These are phyloP conservation scores for Amphichorda felina DNA, from an alignment of 2,329 filamentous ascomycete genomes.

Conservation along the genomic window DNA sequence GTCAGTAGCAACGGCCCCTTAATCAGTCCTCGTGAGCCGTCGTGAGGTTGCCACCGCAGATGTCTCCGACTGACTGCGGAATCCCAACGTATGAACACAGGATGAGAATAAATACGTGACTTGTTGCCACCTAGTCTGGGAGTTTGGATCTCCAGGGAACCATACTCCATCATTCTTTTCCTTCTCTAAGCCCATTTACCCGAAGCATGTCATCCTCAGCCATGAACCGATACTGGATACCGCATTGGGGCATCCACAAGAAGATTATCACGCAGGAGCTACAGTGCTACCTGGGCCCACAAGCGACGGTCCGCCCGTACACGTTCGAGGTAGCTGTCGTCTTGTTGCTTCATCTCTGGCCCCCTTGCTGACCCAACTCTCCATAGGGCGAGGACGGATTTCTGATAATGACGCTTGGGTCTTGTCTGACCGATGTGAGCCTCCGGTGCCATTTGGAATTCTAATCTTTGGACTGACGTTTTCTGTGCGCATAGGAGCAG, in stretches of 20 bases:
- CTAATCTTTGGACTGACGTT: neutral
- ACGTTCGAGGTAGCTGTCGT: constrained; percentile 35
- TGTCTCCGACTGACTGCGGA: no score
- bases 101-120: no score
- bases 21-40: no score
- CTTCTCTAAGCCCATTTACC: no score
- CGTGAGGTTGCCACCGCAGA: no score
- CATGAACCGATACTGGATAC: constrained; percentile 51
- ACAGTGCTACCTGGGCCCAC: constrained; percentile 44
- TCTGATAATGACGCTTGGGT: constrained; percentile 44
- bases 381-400: constrained; percentile 47
- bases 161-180: no score
- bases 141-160: no score
- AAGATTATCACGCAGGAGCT: constrained; percentile 47
- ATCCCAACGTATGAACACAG: no score
- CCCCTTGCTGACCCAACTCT: constrained; percentile 6
- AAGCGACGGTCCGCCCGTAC: constrained; percentile 44
- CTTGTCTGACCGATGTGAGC: constrained; percentile 45
- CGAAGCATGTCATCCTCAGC: constrained; percentile 8
- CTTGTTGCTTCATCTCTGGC: constrained; percentile 5
- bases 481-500: constrained; percentile 33
- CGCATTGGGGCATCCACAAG: constrained; percentile 46
- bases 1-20: no score
- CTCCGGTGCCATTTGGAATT: constrained; percentile 4
- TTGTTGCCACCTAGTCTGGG: no score